Percentiles rank a stretch among this genome's conserved stretches.
Evolutionary conservation across 2,329 filamentous ascomycete genomes (phyloP).

Genomic region (Pseudogymnoascus pannorum): DNA sequence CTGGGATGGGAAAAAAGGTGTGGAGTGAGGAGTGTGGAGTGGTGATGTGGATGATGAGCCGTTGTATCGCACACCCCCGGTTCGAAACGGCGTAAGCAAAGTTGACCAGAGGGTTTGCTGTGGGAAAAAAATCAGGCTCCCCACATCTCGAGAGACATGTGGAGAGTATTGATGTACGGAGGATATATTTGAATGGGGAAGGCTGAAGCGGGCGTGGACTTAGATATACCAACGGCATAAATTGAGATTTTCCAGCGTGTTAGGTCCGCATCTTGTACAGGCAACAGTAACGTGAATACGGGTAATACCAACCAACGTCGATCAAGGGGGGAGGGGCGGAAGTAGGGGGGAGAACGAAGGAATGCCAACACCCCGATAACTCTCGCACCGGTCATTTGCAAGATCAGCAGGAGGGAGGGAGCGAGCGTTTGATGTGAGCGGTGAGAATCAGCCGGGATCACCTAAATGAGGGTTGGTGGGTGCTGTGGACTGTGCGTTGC

Average conservation of each 20-base stretch:
- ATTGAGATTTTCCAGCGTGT: background rate
- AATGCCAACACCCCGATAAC: background rate
- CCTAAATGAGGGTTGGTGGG: background rate
- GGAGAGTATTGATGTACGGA: conserved; percentile 1
- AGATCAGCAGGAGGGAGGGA: conserved; percentile 7
- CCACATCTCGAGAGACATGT: background rate
- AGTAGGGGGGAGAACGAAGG: background rate
- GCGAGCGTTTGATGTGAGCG: conserved; percentile 8
- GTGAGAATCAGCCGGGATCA: conserved; percentile 3
- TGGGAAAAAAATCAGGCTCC: background rate
- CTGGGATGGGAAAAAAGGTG: background rate
- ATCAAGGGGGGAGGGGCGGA: conserved; percentile 3
- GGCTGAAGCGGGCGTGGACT: background rate
- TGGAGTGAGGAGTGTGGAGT: background rate
- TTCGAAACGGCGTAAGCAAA: background rate
- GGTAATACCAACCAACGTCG: background rate
- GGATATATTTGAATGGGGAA: background rate
- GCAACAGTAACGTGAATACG: background rate
- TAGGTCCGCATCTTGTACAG: background rate
- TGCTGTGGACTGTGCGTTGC: background rate
- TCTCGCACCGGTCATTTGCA: background rate
- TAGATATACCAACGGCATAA: background rate
- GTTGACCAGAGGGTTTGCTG: background rate
- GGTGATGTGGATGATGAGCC: background rate
- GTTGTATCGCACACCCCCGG: background rate